A percentile compares a stretch with the other conserved stretches of the same genome.
Evolutionary conservation across 2,329 filamentous ascomycete genomes (phyloP).

Genomic region (Cladophialophora yegresii): DNA sequence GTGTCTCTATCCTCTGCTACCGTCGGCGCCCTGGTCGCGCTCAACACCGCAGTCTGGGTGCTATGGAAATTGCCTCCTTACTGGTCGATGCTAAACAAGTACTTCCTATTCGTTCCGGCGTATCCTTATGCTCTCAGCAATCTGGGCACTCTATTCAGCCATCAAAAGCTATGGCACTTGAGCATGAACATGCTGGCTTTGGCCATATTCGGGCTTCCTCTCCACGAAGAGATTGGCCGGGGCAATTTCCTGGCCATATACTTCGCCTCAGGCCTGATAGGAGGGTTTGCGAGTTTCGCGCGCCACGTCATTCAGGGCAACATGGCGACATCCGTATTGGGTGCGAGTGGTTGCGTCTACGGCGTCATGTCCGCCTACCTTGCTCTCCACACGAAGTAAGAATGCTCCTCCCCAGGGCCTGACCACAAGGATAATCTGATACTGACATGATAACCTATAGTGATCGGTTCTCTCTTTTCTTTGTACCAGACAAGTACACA

Average conservation of each 20-base stretch:
- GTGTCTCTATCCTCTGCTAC: constrained; percentile 56
- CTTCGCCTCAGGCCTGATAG: constrained; percentile 51
- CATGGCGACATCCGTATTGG: constrained; percentile 52
- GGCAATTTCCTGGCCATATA: constrained; percentile 59
- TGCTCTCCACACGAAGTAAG: constrained; percentile 49
- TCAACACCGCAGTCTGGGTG: constrained; percentile 55
- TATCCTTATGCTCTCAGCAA: constrained; percentile 57
- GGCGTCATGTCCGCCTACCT: constrained; percentile 55
- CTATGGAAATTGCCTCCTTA: constrained; percentile 56
- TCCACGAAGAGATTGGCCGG: constrained; percentile 59
- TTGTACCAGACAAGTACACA: constrained; percentile 45
- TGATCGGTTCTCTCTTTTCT: constrained; percentile 46
- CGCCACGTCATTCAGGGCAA: constrained; percentile 48
- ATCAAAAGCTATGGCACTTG: constrained; percentile 57
- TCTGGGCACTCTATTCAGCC: constrained; percentile 59
- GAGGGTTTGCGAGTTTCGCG: constrained; percentile 51
- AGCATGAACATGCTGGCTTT: constrained; percentile 57
- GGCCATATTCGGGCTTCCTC: constrained; percentile 56
- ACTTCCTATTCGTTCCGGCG: constrained; percentile 56
- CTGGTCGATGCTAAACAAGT: constrained; percentile 60
- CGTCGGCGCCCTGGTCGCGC: constrained; percentile 51
- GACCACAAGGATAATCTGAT: background rate
- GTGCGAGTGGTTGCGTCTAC: constrained; percentile 54
- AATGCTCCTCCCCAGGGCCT: constrained; percentile 29
- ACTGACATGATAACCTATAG: constrained; percentile 36